These are phyloP conservation scores for Furculomyces boomerangus DNA, from an alignment of 371 early-diverging fungal genomes.

Conservation along the genomic window DNA sequence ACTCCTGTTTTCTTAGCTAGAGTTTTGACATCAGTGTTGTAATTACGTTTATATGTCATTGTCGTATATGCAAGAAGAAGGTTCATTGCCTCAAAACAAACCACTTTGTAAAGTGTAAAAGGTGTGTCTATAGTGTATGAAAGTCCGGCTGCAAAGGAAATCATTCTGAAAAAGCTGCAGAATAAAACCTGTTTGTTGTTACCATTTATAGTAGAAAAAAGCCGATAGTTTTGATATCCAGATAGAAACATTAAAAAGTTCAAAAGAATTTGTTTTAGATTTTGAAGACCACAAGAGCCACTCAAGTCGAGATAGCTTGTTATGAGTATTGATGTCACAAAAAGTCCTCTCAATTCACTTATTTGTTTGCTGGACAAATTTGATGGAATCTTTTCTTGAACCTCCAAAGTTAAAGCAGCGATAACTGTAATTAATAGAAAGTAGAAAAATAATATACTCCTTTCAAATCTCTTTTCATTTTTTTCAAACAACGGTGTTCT, in stretches of 20 bases:
- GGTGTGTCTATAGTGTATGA: no score
- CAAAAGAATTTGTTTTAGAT: no score
- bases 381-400: slow-evolving; percentile 4
- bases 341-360: slow-evolving; percentile 78
- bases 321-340: slow-evolving; percentile 56
- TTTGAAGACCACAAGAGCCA: no score
- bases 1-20: slow-evolving; percentile 30
- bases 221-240: no score
- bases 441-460: slow-evolving; percentile 24
- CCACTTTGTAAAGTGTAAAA: no score
- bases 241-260: slow-evolving; percentile 64
- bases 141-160: no score
- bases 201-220: no score
- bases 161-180: no score
- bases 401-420: slow-evolving; percentile 29
- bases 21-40: slow-evolving; percentile 25
- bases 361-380: slow-evolving; percentile 45
- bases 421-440: slow-evolving; percentile 19
- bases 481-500: slow-evolving; percentile 48
- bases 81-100: no score
- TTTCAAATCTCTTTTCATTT: slow-evolving; percentile 34
- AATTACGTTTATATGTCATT: background rate
- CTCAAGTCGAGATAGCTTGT: slow-evolving; percentile 55
- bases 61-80: no score
- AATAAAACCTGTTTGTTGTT: no score